Base-by-base conservation (phyloP, 495 filamentous ascomycete species). In the Hypoxylon cercidicola region DNA sequence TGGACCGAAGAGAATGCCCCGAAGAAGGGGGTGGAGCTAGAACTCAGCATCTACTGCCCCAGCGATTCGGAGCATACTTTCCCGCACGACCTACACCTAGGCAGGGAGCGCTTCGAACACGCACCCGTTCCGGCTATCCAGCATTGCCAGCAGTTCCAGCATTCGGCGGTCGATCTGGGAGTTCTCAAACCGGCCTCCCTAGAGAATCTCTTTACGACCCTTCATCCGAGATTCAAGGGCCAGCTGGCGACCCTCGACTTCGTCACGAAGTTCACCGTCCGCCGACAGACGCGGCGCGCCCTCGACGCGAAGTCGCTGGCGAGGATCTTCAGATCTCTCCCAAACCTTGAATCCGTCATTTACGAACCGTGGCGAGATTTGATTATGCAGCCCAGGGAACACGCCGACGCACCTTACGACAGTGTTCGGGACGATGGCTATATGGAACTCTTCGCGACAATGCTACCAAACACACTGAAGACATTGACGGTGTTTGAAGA, bases 41-140 rank as follows among this genome's bases (percentile, higher is more conserved):
- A 55, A 30, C 62, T 72, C 50, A 60, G 69, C 61, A 30, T 70
- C 51, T 62, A 72, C 54, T 50, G 55, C 35, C 68, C 68, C 41
- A 70, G 57, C 56, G 62, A 61, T 41, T 70, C 46, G 21, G 50
- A 47, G 51, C 67, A 66, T 60, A 28, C 23, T 41, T 55, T 44
- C 12, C 2, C 9, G 7, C 12, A 25, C 3, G 35, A 44, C 11
- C 39, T 66, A 32, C 62, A 66, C 23, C 44, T 61, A 4, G 54
- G 57, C 49, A 35, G 62, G 13, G 34, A 30, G 44, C 44, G 32
- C 52, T 61, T 66, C 49, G 45, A 58, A 28, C 49, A 56, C 49
- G 21, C 52, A 51, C 44, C 50, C 45, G 32, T 41, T 28, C 25
- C 25, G 25, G 25, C 25, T 7, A 3, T 28, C 25, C 3, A 28